Base-by-base conservation (phyloP, 1,284 basidiomycete species). In the Ustilago bromivora region DNA sequence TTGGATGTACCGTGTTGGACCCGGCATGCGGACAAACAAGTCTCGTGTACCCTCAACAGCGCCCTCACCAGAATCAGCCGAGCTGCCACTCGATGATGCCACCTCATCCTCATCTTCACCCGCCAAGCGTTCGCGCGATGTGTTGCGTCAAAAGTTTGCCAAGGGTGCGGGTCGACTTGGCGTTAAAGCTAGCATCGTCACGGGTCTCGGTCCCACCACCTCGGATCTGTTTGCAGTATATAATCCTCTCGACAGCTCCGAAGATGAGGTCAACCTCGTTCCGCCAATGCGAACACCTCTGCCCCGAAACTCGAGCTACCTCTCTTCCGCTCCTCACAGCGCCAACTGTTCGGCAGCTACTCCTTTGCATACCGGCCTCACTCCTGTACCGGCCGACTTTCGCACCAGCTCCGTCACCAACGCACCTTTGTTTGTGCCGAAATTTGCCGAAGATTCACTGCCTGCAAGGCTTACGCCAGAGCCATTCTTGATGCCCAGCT, bases 1-100 rank as follows among this genome's bases (percentile, higher is more conserved):
- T 11, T 84, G 82, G 83, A 79, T 79, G 62, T 85, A 76, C 58
- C 81, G 83, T 35, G 82, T 83, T n/a, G 83, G 79, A 17, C 82
- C 82, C 4, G 81, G 82, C 0, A 71, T 82, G 62, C 71, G 75
- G 19, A 71, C 66, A 28, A 66, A 59, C 49, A 69, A 64, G 56
- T 47, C 72, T 15, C 66, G 66, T 12, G 43, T 32, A 12, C 31
- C 67, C 19, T 60, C 71, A n/a, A 28, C 41, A 3, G 41, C 56
- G 3, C 15, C 41, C 17, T 28, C 58, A 2, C 31, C 59, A 36
- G 67, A 65, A 11, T n/a, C 57, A 28, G 32, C 31, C 17, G 71
- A 72, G 47, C 51, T 35, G 13, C 47, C 63, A 5, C 41, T 60
- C 34, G 68, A 66, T 12, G 64, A 71, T 13, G 7, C 19, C 23